Percentiles rank a stretch among this genome's conserved stretches.
Conservation (phyloP, 2,329 filamentous ascomycete species). For the Amylocarpus encephaloides region DNA sequence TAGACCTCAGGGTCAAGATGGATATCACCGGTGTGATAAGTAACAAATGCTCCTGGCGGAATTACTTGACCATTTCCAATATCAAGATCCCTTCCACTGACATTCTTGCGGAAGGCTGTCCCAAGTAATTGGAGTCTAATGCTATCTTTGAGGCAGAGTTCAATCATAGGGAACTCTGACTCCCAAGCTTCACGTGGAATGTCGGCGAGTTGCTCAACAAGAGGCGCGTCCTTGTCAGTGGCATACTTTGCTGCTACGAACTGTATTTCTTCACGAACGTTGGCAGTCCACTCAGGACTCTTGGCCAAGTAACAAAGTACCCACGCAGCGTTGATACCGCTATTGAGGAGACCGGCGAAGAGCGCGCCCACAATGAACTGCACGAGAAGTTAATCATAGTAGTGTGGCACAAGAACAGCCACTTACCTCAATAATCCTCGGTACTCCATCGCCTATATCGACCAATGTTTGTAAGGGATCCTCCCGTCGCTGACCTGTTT, state of each 20-base stretch:
- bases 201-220: conserved; percentile 31
- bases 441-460: not conserved
- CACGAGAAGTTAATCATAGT: not conserved
- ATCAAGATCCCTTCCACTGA: conserved; percentile 38
- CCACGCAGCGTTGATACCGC: conserved; percentile 5
- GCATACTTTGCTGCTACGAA: conserved; percentile 39
- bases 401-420: not conserved
- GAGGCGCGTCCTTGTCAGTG: conserved; percentile 3
- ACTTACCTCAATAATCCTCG: conserved; percentile 2
- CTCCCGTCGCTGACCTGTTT: conserved; percentile 1
- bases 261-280: conserved; percentile 43
- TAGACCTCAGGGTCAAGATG: conserved; percentile 45
- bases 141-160: conserved; percentile 46
- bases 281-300: conserved; percentile 40
- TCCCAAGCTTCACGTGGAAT: conserved; percentile 51
- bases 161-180: conserved; percentile 44
- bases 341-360: conserved; percentile 3
- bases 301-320: conserved; percentile 37
- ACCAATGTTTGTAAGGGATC: conserved; percentile 5
- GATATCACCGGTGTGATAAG: conserved; percentile 42
- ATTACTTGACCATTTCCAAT: conserved; percentile 44
- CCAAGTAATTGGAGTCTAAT: conserved; percentile 46
- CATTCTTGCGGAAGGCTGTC: conserved; percentile 46
- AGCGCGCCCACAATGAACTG: conserved; percentile 4
- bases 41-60: conserved; percentile 41